A percentile compares a stretch with the other conserved stretches of the same genome.
These are phyloP conservation scores for Hymenoscyphus fructigenus DNA, from an alignment of 2,329 filamentous ascomycete genomes.

Conservation along the genomic window DNA sequence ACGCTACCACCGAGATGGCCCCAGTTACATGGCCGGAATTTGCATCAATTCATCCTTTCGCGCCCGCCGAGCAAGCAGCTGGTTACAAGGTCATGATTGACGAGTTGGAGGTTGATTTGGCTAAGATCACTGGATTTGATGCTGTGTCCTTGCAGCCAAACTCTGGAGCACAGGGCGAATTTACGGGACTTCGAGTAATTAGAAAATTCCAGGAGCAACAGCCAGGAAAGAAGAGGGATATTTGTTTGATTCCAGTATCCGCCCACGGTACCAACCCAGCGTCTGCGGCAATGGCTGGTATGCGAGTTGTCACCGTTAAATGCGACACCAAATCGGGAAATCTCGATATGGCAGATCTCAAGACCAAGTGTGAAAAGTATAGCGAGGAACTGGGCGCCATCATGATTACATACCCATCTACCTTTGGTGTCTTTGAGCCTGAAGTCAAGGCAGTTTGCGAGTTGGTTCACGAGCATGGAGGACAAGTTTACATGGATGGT, in stretches of 20 bases:
- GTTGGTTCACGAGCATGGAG: constrained; percentile 82
- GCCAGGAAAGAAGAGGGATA: constrained; percentile 71
- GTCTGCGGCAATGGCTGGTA: constrained; percentile 91
- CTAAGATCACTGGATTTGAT: constrained; percentile 84
- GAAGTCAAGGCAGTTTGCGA: constrained; percentile 81
- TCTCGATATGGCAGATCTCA: constrained; percentile 80
- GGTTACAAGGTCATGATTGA: constrained; percentile 71
- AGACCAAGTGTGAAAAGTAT: constrained; percentile 86
- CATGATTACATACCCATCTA: constrained; percentile 97
- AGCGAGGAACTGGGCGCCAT: constrained; percentile 83
- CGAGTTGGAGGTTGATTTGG: constrained; percentile 73
- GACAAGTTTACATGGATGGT: constrained; percentile 97
- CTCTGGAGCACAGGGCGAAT: constrained; percentile 94
- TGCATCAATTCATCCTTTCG: constrained; percentile 78
- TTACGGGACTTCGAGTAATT: constrained; percentile 85
- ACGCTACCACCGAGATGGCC: constrained; percentile 90
- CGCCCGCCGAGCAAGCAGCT: constrained; percentile 59
- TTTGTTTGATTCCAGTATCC: constrained; percentile 92
- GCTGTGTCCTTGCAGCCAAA: constrained; percentile 91
- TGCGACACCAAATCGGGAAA: constrained; percentile 87
- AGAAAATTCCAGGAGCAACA: constrained; percentile 76
- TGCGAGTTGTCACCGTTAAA: constrained; percentile 90
- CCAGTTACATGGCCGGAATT: constrained; percentile 77
- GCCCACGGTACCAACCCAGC: constrained; percentile 96
- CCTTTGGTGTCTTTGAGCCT: constrained; percentile 92